Conservation (phyloP, 2,329 filamentous ascomycete genomes). For the Ploettnerulaceae sp. region DNA sequence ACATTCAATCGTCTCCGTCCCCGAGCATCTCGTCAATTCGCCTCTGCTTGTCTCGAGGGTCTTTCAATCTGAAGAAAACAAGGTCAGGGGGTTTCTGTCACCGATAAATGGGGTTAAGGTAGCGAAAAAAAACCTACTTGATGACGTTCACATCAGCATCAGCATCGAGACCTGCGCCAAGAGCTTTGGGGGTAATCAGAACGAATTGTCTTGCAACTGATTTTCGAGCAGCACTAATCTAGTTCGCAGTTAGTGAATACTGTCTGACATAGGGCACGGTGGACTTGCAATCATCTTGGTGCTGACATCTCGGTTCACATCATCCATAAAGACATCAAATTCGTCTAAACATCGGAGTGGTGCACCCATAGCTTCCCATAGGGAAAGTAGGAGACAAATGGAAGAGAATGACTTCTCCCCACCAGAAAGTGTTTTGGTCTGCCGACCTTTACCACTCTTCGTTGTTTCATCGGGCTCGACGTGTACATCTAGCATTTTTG, state of each 20-base stretch:
- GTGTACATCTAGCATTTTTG: constrained; percentile 70
- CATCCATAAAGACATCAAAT: constrained; percentile 99
- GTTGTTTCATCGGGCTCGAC: constrained; percentile 69
- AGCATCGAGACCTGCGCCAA: constrained; percentile 53
- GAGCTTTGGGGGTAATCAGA: constrained; percentile 89
- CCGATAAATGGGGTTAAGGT: background rate
- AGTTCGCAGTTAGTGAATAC: constrained; percentile 23
- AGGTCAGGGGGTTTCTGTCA: background rate
- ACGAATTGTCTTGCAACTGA: constrained; percentile 93
- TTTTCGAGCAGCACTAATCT: constrained; percentile 79
- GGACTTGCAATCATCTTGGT: constrained; percentile 82
- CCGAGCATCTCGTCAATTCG: constrained; percentile 27
- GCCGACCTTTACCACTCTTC: constrained; percentile 64
- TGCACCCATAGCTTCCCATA: constrained; percentile 98
- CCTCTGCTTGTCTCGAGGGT: constrained; percentile 48
- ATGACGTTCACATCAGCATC: constrained; percentile 73
- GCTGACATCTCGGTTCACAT: constrained; percentile 86
- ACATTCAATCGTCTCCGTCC: background rate
- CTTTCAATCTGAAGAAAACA: constrained; percentile 45
- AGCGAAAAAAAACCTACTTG: constrained; percentile 45
- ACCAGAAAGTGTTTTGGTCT: constrained; percentile 88
- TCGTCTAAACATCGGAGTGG: constrained; percentile 93
- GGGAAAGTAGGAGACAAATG: constrained; percentile 83
- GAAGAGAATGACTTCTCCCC: constrained; percentile 98
- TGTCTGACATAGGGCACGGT: constrained; percentile 4